Evolutionary conservation across 768 basidiomycete species (phyloP).

Genomic region (Rhodotorula sphaerocarpa): DNA sequence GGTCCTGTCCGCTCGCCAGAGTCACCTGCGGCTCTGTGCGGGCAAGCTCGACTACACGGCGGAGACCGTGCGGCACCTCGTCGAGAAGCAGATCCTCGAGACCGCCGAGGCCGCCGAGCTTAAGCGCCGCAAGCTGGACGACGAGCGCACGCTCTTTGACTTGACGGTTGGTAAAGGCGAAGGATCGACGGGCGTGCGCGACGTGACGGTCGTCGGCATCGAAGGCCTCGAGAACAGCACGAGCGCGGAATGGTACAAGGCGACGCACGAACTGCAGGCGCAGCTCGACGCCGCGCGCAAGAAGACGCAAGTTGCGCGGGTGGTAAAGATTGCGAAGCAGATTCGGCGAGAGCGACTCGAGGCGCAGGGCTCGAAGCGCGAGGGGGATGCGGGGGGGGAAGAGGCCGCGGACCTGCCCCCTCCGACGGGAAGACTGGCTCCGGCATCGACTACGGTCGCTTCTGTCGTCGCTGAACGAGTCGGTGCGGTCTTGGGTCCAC

Average conservation of each 20-base stretch:
- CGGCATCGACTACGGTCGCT: neutral
- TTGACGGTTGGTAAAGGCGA: conserved; percentile 19
- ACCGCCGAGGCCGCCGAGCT: neutral
- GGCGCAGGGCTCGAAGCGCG: neutral
- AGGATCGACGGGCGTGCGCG: neutral
- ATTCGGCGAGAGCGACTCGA: conserved; percentile 5
- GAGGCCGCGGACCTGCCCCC: neutral
- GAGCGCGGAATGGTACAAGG: neutral
- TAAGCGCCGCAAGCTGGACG: neutral
- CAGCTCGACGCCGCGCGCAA: conserved; percentile 16
- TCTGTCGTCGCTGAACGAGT: neutral
- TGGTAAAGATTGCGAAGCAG: conserved; percentile 17
- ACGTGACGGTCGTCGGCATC: conserved; percentile 22
- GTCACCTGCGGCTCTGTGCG: conserved; percentile 25
- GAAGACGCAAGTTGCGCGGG: conserved; percentile 10
- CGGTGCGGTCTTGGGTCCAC: conserved; percentile 2
- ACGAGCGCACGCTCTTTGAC: conserved; percentile 13
- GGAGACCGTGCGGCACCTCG: conserved; percentile 7
- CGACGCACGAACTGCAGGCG: neutral
- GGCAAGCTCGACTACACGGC: neutral
- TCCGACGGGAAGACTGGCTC: conserved; percentile 15
- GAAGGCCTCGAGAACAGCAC: neutral
- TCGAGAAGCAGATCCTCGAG: conserved; percentile 7
- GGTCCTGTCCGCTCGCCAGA: neutral
- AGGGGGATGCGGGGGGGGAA: neutral